These are phyloP conservation scores for Diplodia mutila DNA, from an alignment of 2,329 filamentous ascomycete genomes.

Conservation along the genomic window DNA sequence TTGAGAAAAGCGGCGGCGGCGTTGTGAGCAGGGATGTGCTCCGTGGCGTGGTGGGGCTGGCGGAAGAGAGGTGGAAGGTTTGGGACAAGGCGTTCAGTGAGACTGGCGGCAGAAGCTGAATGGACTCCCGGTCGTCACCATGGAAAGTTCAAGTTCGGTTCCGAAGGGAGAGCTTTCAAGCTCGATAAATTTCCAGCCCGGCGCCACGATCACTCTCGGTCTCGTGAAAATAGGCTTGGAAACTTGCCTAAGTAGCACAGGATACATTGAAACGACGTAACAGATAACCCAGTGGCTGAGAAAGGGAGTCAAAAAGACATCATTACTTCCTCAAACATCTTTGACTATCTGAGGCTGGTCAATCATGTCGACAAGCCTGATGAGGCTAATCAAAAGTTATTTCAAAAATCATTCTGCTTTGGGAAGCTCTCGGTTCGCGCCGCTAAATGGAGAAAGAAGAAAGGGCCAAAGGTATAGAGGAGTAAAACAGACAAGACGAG, in stretches of 20 bases:
- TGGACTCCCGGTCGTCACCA: neutral
- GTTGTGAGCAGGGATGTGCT: conserved; percentile 68
- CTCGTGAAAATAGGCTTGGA: neutral
- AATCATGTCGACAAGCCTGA: neutral
- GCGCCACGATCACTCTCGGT: neutral
- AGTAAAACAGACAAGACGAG: too few relatives aligned
- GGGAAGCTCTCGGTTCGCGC: too few relatives aligned
- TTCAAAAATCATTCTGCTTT: neutral
- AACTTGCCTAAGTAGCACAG: neutral
- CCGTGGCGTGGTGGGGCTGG: conserved; percentile 61
- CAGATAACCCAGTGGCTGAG: neutral
- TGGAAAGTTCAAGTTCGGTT: neutral
- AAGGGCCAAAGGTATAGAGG: too few relatives aligned
- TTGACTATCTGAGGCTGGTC: neutral
- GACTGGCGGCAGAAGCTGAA: neutral
- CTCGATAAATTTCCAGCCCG: neutral
- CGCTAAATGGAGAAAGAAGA: too few relatives aligned
- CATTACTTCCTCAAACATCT: neutral
- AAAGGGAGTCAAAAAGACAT: neutral
- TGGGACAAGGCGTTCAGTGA: conserved; percentile 42
- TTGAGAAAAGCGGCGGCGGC: conserved; percentile 82
- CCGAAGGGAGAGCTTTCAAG: too few relatives aligned
- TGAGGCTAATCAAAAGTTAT: neutral
- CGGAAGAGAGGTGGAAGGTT: conserved; percentile 67
- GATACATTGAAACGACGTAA: neutral